phyloP scores from a whole-genome alignment of 2,329 filamentous ascomycete genomes.

The Daldinia eschscholtzii region DNA sequence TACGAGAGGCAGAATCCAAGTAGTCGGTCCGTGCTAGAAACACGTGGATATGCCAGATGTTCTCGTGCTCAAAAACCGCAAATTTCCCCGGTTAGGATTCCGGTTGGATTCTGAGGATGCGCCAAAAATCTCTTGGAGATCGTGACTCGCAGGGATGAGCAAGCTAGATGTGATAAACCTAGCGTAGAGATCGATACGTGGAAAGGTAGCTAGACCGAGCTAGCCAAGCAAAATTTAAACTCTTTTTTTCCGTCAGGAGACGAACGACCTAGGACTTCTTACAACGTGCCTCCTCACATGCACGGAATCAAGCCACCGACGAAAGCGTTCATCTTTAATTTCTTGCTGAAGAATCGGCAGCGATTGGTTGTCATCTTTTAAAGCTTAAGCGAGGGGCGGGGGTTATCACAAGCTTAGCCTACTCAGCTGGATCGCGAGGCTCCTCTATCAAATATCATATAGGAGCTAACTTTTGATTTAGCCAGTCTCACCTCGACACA shows the following conservation, averaged over 20 bases:
- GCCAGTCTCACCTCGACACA: not conserved
- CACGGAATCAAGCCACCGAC: constrained; percentile 24
- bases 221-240: constrained; percentile 8
- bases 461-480: not conserved
- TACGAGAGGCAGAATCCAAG: not conserved
- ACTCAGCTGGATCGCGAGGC: constrained; percentile 1
- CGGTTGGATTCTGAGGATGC: not conserved
- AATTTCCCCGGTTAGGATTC: constrained; percentile 3
- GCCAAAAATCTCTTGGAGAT: constrained; percentile 4
- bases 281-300: constrained; percentile 7
- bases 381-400: constrained; percentile 5
- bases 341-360: constrained; percentile 13
- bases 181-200: constrained; percentile 5
- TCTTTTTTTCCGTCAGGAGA: constrained; percentile 9
- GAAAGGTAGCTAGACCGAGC: constrained; percentile 8
- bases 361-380: constrained; percentile 15
- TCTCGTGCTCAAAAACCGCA: constrained; percentile 10
- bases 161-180: constrained; percentile 14
- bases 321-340: not conserved
- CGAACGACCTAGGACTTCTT: constrained; percentile 7
- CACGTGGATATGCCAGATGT: constrained; percentile 15
- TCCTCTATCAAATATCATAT: not conserved
- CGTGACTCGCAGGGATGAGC: constrained; percentile 12
- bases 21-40: constrained; percentile 11
- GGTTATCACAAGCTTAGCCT: constrained; percentile 5